These are phyloP conservation scores for Orbilia javanica DNA, from an alignment of 2,329 filamentous ascomycete species.

Conservation along the genomic window DNA sequence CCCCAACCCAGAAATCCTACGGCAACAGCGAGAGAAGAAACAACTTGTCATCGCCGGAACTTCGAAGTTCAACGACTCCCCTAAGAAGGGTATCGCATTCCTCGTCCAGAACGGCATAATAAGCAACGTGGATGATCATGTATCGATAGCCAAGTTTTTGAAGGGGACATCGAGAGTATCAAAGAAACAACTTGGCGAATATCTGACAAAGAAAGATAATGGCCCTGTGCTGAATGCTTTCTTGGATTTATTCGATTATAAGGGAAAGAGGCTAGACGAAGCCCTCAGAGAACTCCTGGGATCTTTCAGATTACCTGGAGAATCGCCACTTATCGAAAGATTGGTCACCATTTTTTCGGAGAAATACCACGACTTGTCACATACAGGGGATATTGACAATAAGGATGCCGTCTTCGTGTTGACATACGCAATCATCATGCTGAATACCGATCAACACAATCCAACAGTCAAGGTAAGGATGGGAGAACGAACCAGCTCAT, in stretches of 20 bases:
- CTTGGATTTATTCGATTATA: slow-evolving; percentile 88
- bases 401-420: slow-evolving; percentile 90
- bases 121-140: slow-evolving; percentile 77
- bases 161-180: slow-evolving; percentile 88
- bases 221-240: slow-evolving; percentile 87
- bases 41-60: slow-evolving; percentile 89
- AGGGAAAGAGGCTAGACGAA: slow-evolving; percentile 87
- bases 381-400: slow-evolving; percentile 81
- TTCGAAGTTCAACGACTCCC: slow-evolving; percentile 93
- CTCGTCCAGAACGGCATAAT: slow-evolving; percentile 89
- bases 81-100: slow-evolving; percentile 88
- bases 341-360: slow-evolving; percentile 90
- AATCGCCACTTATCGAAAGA: slow-evolving; percentile 90
- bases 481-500: not conserved
- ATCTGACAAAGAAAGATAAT: slow-evolving; percentile 89
- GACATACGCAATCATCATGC: slow-evolving; percentile 95
- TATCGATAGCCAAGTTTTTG: slow-evolving; percentile 85
- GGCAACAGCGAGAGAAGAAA: slow-evolving; percentile 81
- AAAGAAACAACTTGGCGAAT: slow-evolving; percentile 92
- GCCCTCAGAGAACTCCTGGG: slow-evolving; percentile 88
- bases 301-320: slow-evolving; percentile 91
- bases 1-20: slow-evolving; percentile 75
- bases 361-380: slow-evolving; percentile 78
- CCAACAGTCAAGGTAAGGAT: slow-evolving; percentile 77
- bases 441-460: slow-evolving; percentile 97